Conservation (phyloP, 2,329 filamentous ascomycete genomes). For the Mollisia scopiformis region DNA sequence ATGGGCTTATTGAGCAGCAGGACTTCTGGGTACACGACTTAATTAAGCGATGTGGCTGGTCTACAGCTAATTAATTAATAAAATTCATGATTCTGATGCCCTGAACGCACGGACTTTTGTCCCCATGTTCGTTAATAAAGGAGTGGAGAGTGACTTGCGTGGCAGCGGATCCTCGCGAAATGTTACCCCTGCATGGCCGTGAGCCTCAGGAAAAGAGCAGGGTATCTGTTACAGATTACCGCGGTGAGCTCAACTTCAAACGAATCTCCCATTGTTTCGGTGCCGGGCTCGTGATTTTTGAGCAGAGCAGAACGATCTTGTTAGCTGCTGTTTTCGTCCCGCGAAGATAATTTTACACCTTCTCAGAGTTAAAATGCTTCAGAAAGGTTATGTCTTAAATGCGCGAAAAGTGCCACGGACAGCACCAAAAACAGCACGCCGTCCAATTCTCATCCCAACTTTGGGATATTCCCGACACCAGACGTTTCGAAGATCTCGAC, state of each 20-base stretch:
- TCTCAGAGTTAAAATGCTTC: too few species aligned
- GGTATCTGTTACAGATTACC: not conserved
- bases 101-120: not conserved
- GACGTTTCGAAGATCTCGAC: not conserved
- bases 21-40: too few species aligned
- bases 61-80: too few species aligned
- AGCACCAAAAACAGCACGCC: not conserved
- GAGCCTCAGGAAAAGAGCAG: conserved; percentile 1
- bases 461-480: not conserved
- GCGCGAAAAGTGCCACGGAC: not conserved
- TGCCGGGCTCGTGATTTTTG: not conserved
- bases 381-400: not conserved
- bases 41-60: too few species aligned
- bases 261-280: not conserved
- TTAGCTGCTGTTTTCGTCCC: too few species aligned
- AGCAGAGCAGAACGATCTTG: too few species aligned
- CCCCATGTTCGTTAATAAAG: conserved; percentile 7
- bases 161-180: not conserved
- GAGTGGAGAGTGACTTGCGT: conserved; percentile 2
- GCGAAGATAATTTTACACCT: too few species aligned
- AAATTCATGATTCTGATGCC: too few species aligned
- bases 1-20: too few species aligned
- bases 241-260: not conserved
- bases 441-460: not conserved
- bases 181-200: not conserved